Base-by-base conservation (phyloP, 2,329 filamentous ascomycete genomes). In the Verticillium nonalfalfae region DNA sequence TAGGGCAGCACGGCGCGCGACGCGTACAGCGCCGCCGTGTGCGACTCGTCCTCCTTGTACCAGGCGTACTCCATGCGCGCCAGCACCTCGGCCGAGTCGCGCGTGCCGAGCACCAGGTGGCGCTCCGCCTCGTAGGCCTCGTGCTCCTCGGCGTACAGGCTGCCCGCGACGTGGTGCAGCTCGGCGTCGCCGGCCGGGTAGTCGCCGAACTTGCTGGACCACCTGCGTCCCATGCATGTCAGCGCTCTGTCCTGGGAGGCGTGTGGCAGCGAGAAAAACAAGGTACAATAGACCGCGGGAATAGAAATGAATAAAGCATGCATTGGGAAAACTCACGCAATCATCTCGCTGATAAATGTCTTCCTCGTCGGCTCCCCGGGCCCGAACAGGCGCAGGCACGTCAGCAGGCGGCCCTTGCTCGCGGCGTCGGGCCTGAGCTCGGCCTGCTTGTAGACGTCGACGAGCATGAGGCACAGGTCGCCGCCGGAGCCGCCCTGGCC, bases 401-500 rank as follows among this genome's bases (percentile, higher is more conserved):
- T 89, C 69, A 98, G 78, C 60, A 98, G 77, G 65, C 89, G 84
- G 64, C 87, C 90, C 76, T 91, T 91, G 73, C 84, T 87, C 57
- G 79, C 81, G n/a, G 88, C 81, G 74, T 96, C 90, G 15, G 89
- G 87, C 77, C 85, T 87, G 69, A 93, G 83, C 76, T 90, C 89
- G 4, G 90, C 91, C 78, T 97, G 93, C 72, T 88, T 89, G 81
- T 96, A 97, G 60, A 96, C 91, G 65, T 97, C 95, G 66, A 96
- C 83, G 65, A 99, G 81, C 77, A 97, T 86, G 71, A 95, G 83
- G 71, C 90, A 91, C 63, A 99, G 78, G 73, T 99, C 95, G 57
- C 93, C 94, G 61, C 94, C 95, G 66, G 91, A 96, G 39, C 93
- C 93, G 60, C 93, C 93, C 75, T 97, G 93, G n/a, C 91, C 92